Evolutionary conservation across 768 basidiomycete genomes (phyloP), one percentile per base, ranked within the genome.

Genomic region (Gymnopilus dilepis): DNA sequence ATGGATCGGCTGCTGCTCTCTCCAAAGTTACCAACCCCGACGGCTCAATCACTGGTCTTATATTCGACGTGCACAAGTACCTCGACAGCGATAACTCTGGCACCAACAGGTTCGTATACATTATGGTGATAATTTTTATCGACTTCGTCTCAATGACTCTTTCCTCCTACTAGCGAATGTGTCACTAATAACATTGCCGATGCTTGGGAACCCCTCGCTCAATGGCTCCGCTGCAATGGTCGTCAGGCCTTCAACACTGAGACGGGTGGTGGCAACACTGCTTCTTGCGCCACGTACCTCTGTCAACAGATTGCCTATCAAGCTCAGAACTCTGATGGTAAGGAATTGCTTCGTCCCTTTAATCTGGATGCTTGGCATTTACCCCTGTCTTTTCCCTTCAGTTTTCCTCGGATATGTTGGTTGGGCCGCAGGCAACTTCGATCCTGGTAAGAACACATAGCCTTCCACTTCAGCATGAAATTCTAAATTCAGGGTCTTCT

Each of bases 51-150:
- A 67, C 66, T n/a, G 52, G 76, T 61, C 77, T 87, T 30, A 72
- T 88, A 61, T 81, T 88, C 64, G 87, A 88, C 63, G 85, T 86
- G 0, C 87, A 88, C 77, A 84, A 85, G 69, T 87, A 87, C 72
- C 79, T 85, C 47, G 86, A 88, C 69, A 74, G 67, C 15, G 84
- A 86, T 65, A 82, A 80, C 68, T 83, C 72, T 17, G 70, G 72
- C n/a, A 71, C 70, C 5, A 68, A 71, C 37, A 53, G 33, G 69
- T 68, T 12, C 31, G 24, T 41, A 1, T 4, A 12, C 19, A 38
- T 7, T 3, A 3, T 37, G 2, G n/a, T n/a, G n/a, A n/a, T n/a
- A 2, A 9, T 9, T 37, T 47, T 45, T 26, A 19, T 21, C 17
- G 43, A 4, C 19, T 8, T 9, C 34, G 24, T 28, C 21, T 22